phyloP scores from a whole-genome alignment of 371 early-diverging fungal genomes.

The Lichtheimia ramosa region DNA sequence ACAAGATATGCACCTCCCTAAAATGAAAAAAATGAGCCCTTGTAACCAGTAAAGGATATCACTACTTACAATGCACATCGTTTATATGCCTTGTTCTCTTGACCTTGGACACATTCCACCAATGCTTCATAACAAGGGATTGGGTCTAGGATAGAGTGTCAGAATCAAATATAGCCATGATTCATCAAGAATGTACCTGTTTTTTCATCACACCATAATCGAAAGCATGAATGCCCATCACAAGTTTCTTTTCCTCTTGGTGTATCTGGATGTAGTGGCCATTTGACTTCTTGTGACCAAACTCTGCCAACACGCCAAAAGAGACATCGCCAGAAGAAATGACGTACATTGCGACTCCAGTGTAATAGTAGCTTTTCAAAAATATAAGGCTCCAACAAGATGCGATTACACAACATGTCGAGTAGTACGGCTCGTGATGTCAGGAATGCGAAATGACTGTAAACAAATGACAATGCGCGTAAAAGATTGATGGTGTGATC shows the following conservation, averaged over 20 bases:
- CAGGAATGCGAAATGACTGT: conserved; percentile 52
- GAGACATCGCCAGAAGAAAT: conserved; percentile 50
- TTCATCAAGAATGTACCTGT: neutral
- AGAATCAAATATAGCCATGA: neutral
- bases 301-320: conserved; percentile 51
- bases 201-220: neutral
- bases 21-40: neutral
- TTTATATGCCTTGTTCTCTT: neutral
- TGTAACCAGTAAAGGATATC: neutral
- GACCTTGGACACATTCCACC: neutral
- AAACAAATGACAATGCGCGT: conserved; percentile 56
- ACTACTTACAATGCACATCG: neutral
- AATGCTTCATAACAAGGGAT: neutral
- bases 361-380: conserved; percentile 57
- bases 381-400: conserved; percentile 36
- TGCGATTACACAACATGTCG: conserved; percentile 42
- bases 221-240: neutral
- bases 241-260: neutral
- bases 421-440: conserved; percentile 39
- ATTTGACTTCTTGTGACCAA: conserved; percentile 13
- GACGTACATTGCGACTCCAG: conserved; percentile 57
- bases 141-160: neutral
- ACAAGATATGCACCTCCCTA: conserved; percentile 4
- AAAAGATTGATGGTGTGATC: conserved; percentile 54
- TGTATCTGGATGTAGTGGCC: neutral